Percentiles rank a stretch among this genome's conserved stretches.
Evolutionary conservation across 2,329 filamentous ascomycete genomes (phyloP).

Genomic region (Fusarium nanum): DNA sequence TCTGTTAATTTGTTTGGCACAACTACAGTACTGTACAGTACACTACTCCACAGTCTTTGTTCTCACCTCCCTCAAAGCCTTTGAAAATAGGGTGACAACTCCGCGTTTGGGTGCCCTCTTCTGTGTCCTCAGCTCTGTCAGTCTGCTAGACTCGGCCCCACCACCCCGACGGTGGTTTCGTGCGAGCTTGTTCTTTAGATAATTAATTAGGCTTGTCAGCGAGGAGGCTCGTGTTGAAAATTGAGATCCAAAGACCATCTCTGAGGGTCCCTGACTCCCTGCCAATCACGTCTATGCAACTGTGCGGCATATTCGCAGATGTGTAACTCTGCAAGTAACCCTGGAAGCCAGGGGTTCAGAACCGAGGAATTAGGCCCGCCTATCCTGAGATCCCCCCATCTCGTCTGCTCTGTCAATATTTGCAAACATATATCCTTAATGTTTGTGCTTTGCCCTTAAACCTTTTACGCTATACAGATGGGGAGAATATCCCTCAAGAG

Average conservation of each 20-base stretch:
- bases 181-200: constrained; percentile 12
- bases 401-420: constrained; percentile 25
- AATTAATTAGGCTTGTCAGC: constrained; percentile 5
- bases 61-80: constrained; percentile 11
- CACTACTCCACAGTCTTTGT: constrained; percentile 33
- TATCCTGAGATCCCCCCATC: constrained; percentile 35
- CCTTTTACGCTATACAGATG: not conserved
- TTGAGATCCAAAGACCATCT: constrained; percentile 32
- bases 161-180: constrained; percentile 39
- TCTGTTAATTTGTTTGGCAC: constrained; percentile 29
- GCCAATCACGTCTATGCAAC: constrained; percentile 38
- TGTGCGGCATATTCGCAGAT: constrained; percentile 43
- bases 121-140: not conserved
- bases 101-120: constrained; percentile 2
- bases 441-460: not conserved
- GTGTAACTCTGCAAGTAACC: constrained; percentile 37
- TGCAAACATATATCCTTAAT: not conserved
- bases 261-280: constrained; percentile 34
- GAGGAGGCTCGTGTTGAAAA: constrained; percentile 27
- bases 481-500: not conserved
- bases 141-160: constrained; percentile 30
- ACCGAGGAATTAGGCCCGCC: constrained; percentile 46
- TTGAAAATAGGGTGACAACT: constrained; percentile 36
- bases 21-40: not conserved
- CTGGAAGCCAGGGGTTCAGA: constrained; percentile 39